These are phyloP conservation scores for Vanderwaltozyma polyspora DNA, from an alignment of 805 yeast species.

Conservation along the genomic window DNA sequence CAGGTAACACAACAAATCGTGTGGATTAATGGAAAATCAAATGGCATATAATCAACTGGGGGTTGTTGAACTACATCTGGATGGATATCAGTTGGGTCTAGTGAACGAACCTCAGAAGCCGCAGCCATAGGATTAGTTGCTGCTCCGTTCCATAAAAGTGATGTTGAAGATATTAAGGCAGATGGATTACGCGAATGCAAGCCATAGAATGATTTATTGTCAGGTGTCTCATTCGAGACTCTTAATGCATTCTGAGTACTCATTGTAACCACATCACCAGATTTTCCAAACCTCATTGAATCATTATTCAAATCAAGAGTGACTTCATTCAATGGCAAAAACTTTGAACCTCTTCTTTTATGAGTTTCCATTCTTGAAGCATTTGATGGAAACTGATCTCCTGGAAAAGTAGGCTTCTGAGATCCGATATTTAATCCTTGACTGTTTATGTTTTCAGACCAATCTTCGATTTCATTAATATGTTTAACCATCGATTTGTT, in stretches of 20 bases:
- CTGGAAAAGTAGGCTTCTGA: too few relatives aligned
- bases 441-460: slow-evolving; percentile 60
- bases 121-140: slow-evolving; percentile 5
- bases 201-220: slow-evolving; percentile 1
- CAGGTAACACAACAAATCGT: slow-evolving; percentile 76
- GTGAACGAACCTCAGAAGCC: slow-evolving; percentile 28
- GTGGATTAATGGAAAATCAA: slow-evolving; percentile 67
- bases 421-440: too few relatives aligned
- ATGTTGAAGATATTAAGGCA: slow-evolving; percentile 7
- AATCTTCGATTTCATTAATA: slow-evolving; percentile 61
- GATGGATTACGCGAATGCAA: slow-evolving; percentile 5
- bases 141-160: slow-evolving; percentile 9
- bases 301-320: too few relatives aligned
- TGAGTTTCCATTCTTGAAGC: background rate
- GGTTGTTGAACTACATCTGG: slow-evolving; percentile 87
- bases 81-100: slow-evolving; percentile 51
- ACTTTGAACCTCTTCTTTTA: background rate
- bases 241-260: slow-evolving; percentile 44
- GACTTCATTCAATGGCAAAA: background rate
- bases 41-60: slow-evolving; percentile 80
- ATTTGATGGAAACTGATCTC: background rate
- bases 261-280: slow-evolving; percentile 41
- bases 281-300: background rate
- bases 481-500: slow-evolving; percentile 52
- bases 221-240: background rate